Evolutionary conservation across 805 yeast species (phyloP).

Genomic region (Pichia manshurica): DNA sequence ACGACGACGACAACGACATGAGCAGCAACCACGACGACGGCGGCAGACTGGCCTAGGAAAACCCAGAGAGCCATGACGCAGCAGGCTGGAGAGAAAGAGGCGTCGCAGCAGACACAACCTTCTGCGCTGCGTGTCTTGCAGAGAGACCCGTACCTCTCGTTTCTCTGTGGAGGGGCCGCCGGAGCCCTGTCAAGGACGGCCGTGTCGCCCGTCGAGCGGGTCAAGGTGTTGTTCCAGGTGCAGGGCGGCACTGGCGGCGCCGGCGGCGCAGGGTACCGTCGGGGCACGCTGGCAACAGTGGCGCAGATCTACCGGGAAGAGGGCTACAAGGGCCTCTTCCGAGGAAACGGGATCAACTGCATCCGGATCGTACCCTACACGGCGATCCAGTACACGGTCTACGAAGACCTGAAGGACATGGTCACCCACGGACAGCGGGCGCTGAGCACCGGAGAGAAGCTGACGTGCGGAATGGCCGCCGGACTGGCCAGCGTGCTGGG

Average conservation of each 20-base stretch:
- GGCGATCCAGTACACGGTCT: constrained; percentile 88
- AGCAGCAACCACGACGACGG: too few species aligned
- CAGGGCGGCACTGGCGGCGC: constrained; percentile 53
- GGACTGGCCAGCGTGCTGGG: constrained; percentile 75
- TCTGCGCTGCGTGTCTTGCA: too few species aligned
- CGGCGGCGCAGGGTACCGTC: constrained; percentile 32
- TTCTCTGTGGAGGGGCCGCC: constrained; percentile 69
- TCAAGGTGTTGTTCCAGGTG: constrained; percentile 84
- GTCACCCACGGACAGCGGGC: constrained; percentile 31
- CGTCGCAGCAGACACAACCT: too few species aligned
- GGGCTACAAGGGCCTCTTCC: constrained; percentile 82
- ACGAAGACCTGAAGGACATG: constrained; percentile 52
- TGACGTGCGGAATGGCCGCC: constrained; percentile 73
- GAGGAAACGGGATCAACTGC: constrained; percentile 91
- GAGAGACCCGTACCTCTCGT: constrained; percentile 53
- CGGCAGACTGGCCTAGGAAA: too few species aligned
- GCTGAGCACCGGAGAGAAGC: constrained; percentile 50
- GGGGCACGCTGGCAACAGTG: constrained; percentile 75
- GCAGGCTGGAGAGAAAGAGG: background rate
- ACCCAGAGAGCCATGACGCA: too few species aligned
- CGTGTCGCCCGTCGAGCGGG: constrained; percentile 92
- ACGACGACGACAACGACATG: constrained; percentile 8
- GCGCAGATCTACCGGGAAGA: constrained; percentile 79
- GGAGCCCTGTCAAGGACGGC: constrained; percentile 85
- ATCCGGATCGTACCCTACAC: constrained; percentile 87